Evolutionary conservation across 495 filamentous ascomycete species (phyloP).

Genomic region (Saxispiralis lemnorum): DNA sequence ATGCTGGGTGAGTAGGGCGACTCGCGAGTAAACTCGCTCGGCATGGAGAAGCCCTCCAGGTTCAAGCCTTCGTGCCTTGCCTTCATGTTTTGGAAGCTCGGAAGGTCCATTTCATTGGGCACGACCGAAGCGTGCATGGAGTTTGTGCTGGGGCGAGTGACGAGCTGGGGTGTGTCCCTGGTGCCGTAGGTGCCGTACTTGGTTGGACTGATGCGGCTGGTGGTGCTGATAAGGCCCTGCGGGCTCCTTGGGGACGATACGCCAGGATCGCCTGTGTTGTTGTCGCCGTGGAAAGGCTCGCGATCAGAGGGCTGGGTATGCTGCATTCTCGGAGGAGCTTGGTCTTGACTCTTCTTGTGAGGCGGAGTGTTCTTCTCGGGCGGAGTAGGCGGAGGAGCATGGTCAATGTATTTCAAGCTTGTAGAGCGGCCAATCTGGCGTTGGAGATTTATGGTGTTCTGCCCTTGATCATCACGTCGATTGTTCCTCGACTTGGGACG

Average conservation of each 20-base stretch:
- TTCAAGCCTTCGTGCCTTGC: slow-evolving; percentile 10
- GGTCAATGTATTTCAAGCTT: slow-evolving; percentile 14
- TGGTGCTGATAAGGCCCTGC: slow-evolving; percentile 6
- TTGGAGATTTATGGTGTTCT: background rate
- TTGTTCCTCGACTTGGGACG: background rate
- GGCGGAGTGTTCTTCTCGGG: slow-evolving; percentile 18
- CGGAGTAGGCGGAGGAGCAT: slow-evolving; percentile 14
- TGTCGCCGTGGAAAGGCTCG: background rate
- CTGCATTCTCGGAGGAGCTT: background rate
- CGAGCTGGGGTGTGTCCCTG: slow-evolving; percentile 8
- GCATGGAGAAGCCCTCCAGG: slow-evolving; percentile 13
- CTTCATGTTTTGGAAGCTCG: slow-evolving; percentile 14
- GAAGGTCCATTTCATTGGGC: slow-evolving; percentile 4
- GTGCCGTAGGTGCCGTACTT: slow-evolving; percentile 13
- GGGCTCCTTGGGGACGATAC: background rate
- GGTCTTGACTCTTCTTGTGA: slow-evolving; percentile 3
- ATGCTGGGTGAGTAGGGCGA: slow-evolving; percentile 12
- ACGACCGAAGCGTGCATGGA: slow-evolving; percentile 13
- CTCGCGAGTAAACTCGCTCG: slow-evolving; percentile 1
- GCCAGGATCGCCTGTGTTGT: background rate
- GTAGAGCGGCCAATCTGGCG: slow-evolving; percentile 10
- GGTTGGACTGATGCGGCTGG: slow-evolving; percentile 8
- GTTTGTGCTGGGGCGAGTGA: slow-evolving; percentile 13
- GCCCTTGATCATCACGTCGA: background rate
- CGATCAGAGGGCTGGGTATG: background rate